Evolutionary conservation across 2,329 filamentous ascomycete genomes (phyloP), one percentile per base, ranked within the genome.

Genomic region (Apiospora malaysiana): DNA sequence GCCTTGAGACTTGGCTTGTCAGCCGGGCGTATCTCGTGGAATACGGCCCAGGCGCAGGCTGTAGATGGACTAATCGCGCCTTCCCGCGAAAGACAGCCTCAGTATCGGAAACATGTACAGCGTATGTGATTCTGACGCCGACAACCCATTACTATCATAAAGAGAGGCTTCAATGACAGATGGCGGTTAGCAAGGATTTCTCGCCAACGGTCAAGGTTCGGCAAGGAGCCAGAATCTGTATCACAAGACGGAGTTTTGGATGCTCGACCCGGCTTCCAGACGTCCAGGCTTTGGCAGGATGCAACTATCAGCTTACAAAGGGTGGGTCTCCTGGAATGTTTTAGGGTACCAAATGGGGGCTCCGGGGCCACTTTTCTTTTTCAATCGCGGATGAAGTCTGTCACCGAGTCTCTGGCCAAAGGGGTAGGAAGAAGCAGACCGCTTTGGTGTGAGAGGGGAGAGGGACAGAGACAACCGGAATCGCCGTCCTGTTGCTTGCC

Each of bases 281-380:
- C 56, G 27, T 63, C 56, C 56, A 32, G 56, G 40, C 56, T 40
- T 63, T 63, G 56, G 32, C 56, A 68, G 66, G 66, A 68, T 32
- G 66, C 66, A 45, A 68, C 23, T 68, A 47, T 68, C 43, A 68
- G 42, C 66, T 68, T 68, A 68, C 66, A 68, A 68, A 68, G 46
- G 66, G 66, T 68, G 66, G 66, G 66, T 47, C 66, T 45, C 8
- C 43, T 47, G 37, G 25, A 9, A 32, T 4, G 66, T 16, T 47
- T 37, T 47, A 68, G 32, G 25, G 66, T 68, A 7, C 66, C 66
- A 47, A 47, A 68, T n/a, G 25, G 25, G 43, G 66, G 66, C 43
- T 32, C 42, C 32, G 43, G 66, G 21, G 43, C 46, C 66, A 27
- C 43, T 47, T 43, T 68, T 68, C 43, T 47, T 43, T 68, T 68